Conservation (phyloP, 2,329 filamentous ascomycete genomes). For the Sporothrix brasiliensis region DNA sequence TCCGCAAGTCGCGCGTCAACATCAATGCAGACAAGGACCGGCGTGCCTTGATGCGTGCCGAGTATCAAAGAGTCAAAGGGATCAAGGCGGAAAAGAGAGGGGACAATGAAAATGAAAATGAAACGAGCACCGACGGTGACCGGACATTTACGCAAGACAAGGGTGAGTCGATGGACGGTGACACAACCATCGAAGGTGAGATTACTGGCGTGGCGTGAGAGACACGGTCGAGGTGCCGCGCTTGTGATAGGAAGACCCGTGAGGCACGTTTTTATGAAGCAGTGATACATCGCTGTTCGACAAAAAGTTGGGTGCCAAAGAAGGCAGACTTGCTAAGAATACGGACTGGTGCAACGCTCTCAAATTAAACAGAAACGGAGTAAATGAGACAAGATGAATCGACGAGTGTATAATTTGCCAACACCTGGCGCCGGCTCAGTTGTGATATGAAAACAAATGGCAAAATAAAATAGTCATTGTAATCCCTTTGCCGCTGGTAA, state of each 20-base stretch:
- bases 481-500: not conserved
- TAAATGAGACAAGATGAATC: not conserved
- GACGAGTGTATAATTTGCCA: not conserved
- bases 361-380: no score
- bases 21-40: constrained; percentile 34
- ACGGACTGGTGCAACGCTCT: not conserved
- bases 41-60: constrained; percentile 32
- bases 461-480: not conserved
- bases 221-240: no score
- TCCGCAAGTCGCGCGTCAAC: constrained; percentile 36
- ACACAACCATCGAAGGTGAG: not conserved
- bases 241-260: not conserved
- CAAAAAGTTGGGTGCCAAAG: not conserved
- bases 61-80: not conserved
- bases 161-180: not conserved
- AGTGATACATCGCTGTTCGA: not conserved
- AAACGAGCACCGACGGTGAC: not conserved
- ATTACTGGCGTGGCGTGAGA: constrained; percentile 24
- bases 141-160: not conserved
- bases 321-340: not conserved
- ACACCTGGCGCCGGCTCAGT: not conserved
- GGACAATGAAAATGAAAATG: not conserved
- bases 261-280: not conserved
- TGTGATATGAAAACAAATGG: not conserved
- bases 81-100: not conserved